Percentiles rank a stretch among this genome's conserved stretches.
Evolutionary conservation across 2,329 filamentous ascomycete species (phyloP).

Genomic region (Chaetothyriales sp.): DNA sequence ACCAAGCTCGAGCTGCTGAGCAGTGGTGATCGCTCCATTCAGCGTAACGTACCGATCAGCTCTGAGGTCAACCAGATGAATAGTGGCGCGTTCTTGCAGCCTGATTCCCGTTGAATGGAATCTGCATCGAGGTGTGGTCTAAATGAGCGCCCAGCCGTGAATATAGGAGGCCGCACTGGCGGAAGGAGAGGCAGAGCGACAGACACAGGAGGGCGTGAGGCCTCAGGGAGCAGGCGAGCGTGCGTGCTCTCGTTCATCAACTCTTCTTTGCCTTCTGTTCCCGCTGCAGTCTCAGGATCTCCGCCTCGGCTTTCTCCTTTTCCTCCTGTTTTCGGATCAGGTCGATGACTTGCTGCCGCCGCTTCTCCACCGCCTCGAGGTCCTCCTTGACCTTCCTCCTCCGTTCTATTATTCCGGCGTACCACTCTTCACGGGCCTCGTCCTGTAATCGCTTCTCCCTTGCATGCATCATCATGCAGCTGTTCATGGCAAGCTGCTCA

Average conservation of each 20-base stretch:
- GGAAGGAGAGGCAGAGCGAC: no score
- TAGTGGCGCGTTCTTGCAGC: neutral
- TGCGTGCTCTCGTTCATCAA: neutral
- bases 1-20: neutral
- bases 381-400: conserved; percentile 52
- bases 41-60: neutral
- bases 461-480: conserved; percentile 85
- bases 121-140: neutral
- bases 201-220: neutral
- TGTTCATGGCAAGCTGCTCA: conserved; percentile 76
- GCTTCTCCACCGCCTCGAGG: conserved; percentile 23
- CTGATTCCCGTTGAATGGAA: no score
- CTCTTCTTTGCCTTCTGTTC: conserved; percentile 6
- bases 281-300: conserved; percentile 4
- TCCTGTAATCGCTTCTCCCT: conserved; percentile 77
- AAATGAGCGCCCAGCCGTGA: neutral
- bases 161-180: neutral
- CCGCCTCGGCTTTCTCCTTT: conserved; percentile 10
- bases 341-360: conserved; percentile 27
- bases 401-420: conserved; percentile 57
- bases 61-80: neutral
- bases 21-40: neutral
- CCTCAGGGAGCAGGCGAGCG: neutral
- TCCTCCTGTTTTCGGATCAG: conserved; percentile 14
- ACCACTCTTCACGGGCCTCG: conserved; percentile 85